phyloP scores from a whole-genome alignment of 164 flowering plant species.

The Dillenia suffruticosa region DNA sequence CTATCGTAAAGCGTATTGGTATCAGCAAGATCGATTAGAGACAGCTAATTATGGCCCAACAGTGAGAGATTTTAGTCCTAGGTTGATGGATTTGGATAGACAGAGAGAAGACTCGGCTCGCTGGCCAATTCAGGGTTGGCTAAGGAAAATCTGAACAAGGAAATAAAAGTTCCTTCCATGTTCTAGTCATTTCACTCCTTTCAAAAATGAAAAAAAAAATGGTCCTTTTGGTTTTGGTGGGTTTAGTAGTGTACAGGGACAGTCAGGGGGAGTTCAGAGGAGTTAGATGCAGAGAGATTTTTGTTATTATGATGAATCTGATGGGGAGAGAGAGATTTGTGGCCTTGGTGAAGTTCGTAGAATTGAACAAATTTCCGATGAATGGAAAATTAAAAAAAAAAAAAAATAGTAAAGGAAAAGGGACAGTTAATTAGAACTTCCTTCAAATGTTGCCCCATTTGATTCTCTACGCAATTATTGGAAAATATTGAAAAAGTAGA shows the following conservation, averaged over 20 bases:
- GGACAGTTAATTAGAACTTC: not conserved
- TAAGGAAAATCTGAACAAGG: constrained; percentile 2
- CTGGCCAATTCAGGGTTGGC: not conserved
- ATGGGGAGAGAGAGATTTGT: not conserved
- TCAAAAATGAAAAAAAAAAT: constrained; percentile 14
- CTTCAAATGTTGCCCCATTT: not conserved
- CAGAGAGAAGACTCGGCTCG: constrained; percentile 1
- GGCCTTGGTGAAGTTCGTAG: not conserved
- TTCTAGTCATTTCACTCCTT: not conserved
- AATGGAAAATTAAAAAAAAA: not conserved
- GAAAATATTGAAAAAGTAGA: too few species aligned
- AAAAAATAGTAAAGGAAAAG: not conserved
- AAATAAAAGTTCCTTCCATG: not conserved
- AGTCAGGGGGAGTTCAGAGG: constrained; percentile 1
- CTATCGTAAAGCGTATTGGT: constrained; percentile 62
- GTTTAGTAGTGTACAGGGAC: constrained; percentile 23
- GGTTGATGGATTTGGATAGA: too few species aligned
- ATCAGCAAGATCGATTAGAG: constrained; percentile 50
- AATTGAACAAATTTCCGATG: not conserved
- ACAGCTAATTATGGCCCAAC: not conserved
- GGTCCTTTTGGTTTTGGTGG: not conserved
- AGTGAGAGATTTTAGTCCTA: not conserved
- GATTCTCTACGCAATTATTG: not conserved
- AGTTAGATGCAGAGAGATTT: not conserved
- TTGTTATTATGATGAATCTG: not conserved